These are phyloP conservation scores for Colletotrichum lindemuthianum DNA, from an alignment of 2,329 filamentous ascomycete genomes.

Conservation along the genomic window DNA sequence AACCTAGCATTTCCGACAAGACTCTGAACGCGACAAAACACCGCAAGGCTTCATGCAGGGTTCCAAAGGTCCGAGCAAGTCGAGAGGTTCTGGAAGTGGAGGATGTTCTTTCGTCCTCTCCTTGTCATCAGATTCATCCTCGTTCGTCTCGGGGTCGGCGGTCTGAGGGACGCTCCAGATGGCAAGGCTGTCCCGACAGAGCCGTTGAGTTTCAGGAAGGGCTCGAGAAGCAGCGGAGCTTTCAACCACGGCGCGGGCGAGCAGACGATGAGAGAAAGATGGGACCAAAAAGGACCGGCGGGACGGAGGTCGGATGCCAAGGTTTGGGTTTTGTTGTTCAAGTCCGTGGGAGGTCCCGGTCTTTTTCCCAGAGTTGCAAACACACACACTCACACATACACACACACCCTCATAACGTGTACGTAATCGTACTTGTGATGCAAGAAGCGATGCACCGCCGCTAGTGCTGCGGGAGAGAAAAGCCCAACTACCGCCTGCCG, in stretches of 20 bases:
- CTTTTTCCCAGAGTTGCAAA: not conserved
- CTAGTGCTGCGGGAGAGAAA: too few relatives aligned
- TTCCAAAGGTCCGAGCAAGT: not conserved
- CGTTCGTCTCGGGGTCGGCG: constrained; percentile 4
- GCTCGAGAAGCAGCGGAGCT: constrained; percentile 1
- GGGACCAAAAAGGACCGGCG: constrained; percentile 13
- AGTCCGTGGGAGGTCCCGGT: constrained; percentile 12
- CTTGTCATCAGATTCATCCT: constrained; percentile 1
- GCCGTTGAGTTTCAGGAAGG: constrained; percentile 28
- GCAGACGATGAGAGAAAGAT: not conserved
- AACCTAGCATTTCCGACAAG: too few relatives aligned
- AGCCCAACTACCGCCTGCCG: constrained; percentile 20
- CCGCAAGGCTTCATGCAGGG: too few relatives aligned
- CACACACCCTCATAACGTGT: not conserved
- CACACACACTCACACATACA: constrained; percentile 22
- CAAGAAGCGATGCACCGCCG: too few relatives aligned
- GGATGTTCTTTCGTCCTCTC: not conserved
- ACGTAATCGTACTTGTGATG: too few relatives aligned
- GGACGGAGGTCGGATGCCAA: constrained; percentile 31
- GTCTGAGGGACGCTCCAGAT: constrained; percentile 5
- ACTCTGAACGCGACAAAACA: too few relatives aligned
- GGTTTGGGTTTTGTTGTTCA: constrained; percentile 22
- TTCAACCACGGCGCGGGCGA: too few relatives aligned
- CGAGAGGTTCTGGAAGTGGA: not conserved
- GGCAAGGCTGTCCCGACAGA: constrained; percentile 8